Evolutionary conservation across 768 basidiomycete species (phyloP), one percentile per base, ranked within the genome.

Genomic region (Lyophyllum atratum): DNA sequence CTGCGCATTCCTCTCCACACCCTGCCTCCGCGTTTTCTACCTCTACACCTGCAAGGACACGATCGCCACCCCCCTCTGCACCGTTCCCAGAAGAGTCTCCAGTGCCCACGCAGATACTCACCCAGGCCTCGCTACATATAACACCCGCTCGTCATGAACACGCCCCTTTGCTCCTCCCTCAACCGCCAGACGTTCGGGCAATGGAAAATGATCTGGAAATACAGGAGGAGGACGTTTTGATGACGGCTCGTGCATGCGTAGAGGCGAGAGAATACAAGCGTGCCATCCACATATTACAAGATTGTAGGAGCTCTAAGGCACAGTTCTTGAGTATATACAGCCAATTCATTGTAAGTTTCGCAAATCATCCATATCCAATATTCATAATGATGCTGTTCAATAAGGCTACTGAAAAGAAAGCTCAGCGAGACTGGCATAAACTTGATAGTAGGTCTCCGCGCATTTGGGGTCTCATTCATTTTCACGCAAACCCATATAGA

Each of bases 341-440:
- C 63, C 84, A 83, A 60, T 98, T 89, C 70, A 77, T 99, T 70
- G 97, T 97, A 69, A 78, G 89, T 80, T 22, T 19, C 33, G 17
- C 25, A 28, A 50, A 48, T 55, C 43, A 15, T 59, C 52, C 53
- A 5, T 43, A 37, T 52, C 53, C 34, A 59, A 48, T 40, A 24
- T 53, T 19, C 26, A 47, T 17, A 19, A 51, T 7, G 34, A 24
- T 31, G 12, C 39, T 37, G 28, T 31, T 45, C 34, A 25, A 59
- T 47, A 65, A 96, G 95, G 87, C 88, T 12, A 85, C 85, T 55
- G 95, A 98, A 75, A 89, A 89, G 66, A 85, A 84, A 62, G 86
- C 92, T 1, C 81, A 90, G 64, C 81, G 90, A 64, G 86, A 90
- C 56, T 94, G 92, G 92, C 91, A 93, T 74, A 87, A 86, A 73